A percentile compares a stretch with the other conserved stretches of the same genome.
Conservation (phyloP, 108 stramenopile species). For the Tribonema minus region DNA sequence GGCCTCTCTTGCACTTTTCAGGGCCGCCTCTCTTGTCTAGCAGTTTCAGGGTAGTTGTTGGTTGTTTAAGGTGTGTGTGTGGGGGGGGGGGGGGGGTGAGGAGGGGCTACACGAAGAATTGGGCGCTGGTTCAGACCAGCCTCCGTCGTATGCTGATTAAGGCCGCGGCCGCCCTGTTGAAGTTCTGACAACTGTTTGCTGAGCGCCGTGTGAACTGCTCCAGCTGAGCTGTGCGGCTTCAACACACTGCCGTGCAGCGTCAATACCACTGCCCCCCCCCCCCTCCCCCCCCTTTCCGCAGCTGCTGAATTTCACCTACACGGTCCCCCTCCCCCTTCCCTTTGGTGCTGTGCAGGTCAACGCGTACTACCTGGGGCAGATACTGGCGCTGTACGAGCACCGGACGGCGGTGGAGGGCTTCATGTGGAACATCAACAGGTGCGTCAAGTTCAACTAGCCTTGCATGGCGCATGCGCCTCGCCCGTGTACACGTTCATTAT, state of each 20-base stretch:
- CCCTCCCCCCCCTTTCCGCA: too few species aligned
- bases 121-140: background rate
- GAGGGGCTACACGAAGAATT: background rate
- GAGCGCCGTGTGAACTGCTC: background rate
- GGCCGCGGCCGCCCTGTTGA: background rate
- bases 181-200: background rate
- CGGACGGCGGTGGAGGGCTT: conserved; percentile 97
- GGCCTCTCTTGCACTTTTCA: too few species aligned
- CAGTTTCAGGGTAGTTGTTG: too few species aligned
- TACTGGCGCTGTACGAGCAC: conserved; percentile 89
- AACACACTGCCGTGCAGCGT: background rate
- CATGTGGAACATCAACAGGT: conserved; percentile 89
- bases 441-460: too few species aligned
- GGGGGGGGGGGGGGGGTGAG: background rate
- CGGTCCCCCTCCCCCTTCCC: too few species aligned
- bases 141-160: background rate
- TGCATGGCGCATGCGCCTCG: too few species aligned
- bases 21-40: too few species aligned
- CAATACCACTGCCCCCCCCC: background rate
- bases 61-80: too few species aligned
- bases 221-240: background rate
- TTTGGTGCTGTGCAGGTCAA: conserved; percentile 62
- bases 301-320: too few species aligned
- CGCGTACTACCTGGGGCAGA: conserved; percentile 82
- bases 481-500: too few species aligned